phyloP scores from a whole-genome alignment of 2,329 filamentous ascomycete genomes.

The Rosellinia necatrix region DNA sequence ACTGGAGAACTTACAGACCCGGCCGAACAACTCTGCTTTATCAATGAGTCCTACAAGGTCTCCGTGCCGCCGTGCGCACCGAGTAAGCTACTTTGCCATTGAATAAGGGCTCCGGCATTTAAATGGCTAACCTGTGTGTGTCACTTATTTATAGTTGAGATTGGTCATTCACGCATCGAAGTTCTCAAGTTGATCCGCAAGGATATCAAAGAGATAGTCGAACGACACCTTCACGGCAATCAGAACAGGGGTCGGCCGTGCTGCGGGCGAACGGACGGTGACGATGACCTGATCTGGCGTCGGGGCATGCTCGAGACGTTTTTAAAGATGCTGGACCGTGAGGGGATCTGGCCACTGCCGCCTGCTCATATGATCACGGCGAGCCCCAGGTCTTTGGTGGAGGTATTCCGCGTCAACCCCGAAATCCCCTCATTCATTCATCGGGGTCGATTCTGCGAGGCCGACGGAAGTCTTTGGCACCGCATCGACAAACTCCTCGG shows the following conservation, averaged over 20 bases:
- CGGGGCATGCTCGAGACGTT: neutral
- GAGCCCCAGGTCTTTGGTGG: conserved; percentile 11
- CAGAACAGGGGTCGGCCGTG: neutral
- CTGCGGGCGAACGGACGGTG: conserved; percentile 18
- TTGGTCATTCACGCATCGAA: conserved; percentile 12
- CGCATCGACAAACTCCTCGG: conserved; percentile 13
- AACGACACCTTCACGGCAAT: conserved; percentile 18
- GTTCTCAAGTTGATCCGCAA: conserved; percentile 21
- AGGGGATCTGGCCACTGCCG: conserved; percentile 22
- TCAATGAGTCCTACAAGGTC: neutral
- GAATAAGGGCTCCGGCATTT: neutral
- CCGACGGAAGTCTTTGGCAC: conserved; percentile 15
- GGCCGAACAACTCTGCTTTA: conserved; percentile 15
- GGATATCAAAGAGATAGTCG: conserved; percentile 16
- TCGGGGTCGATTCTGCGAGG: conserved; percentile 10
- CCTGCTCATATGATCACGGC: conserved; percentile 1
- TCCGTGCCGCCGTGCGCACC: conserved; percentile 17
- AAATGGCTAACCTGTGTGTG: neutral
- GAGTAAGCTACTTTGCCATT: conserved; percentile 3
- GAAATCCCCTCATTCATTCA: conserved; percentile 22
- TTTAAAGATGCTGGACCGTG: conserved; percentile 1
- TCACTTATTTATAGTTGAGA: conserved; percentile 7
- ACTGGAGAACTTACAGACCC: conserved; percentile 16
- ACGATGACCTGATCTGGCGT: conserved; percentile 20
- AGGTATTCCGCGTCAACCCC: conserved; percentile 18